Conservation (phyloP, 108 stramenopile genomes). For the Cyclotella distinguenda region DNA sequence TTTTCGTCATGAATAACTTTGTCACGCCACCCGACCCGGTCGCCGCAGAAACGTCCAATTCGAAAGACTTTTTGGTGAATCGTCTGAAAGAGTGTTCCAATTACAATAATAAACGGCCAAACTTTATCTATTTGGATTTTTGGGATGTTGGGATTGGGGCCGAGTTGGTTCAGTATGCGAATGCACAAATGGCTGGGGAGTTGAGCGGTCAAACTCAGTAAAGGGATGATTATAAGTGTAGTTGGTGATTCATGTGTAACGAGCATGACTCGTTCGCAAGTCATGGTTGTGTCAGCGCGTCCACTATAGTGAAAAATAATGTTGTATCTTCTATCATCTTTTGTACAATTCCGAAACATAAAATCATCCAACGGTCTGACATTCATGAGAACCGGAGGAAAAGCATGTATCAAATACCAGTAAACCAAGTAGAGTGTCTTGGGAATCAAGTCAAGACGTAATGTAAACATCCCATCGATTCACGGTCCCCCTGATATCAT, state of each 20-base stretch:
- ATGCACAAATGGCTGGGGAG: slow-evolving; percentile 15
- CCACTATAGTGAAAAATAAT: too few relatives aligned
- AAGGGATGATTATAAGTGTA: not conserved
- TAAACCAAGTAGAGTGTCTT: not conserved
- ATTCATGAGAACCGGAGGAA: not conserved
- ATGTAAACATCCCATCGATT: slow-evolving; percentile 87
- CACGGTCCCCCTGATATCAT: slow-evolving; percentile 61
- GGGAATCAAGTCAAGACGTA: not conserved
- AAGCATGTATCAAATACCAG: not conserved
- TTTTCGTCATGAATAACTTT: slow-evolving; percentile 45
- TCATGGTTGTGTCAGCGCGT: too few relatives aligned
- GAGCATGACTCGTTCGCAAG: too few relatives aligned
- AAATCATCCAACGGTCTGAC: not conserved
- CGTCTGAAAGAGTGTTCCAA: slow-evolving; percentile 36
- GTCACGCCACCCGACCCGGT: slow-evolving; percentile 42
- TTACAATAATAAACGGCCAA: slow-evolving; percentile 27
- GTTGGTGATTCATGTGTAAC: not conserved
- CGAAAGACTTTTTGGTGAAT: slow-evolving; percentile 18
- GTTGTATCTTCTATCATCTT: not conserved
- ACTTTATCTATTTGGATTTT: slow-evolving; percentile 48
- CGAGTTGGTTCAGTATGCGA: slow-evolving; percentile 32
- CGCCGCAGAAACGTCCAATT: slow-evolving; percentile 25
- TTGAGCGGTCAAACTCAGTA: not conserved
- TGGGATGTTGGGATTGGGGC: slow-evolving; percentile 33
- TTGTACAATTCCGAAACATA: not conserved